Evolutionary conservation across 2,329 filamentous ascomycete species (phyloP), one percentile per base, ranked within the genome.

Genomic region (Venturiaceae sp.): DNA sequence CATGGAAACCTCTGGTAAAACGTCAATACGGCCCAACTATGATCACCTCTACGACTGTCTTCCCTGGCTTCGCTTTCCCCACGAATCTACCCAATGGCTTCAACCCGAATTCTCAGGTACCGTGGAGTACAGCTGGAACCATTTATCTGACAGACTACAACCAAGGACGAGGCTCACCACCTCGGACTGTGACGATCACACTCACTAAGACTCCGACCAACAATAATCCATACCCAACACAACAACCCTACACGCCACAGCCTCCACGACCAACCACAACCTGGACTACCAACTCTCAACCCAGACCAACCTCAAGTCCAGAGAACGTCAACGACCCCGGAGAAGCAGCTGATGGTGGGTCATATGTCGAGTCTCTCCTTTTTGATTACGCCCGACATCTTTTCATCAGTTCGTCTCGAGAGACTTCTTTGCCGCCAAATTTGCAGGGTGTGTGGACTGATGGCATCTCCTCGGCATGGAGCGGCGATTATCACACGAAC

Each of bases 371-470:
- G 55, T 72, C 69, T 2, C 68, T 83, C 0, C 71, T 82, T 3
- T 82, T 83, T 61, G 76, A 80, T 61, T 81, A 78, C 53, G 75
- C 74, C 4, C 74, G 78, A 6, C 77, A 83, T 57, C 71, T 84
- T 0, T 73, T 84, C 58, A 80, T 84, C 53, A 75, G 76, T 0
- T 80, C 79, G 0, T 81, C 78, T 3, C 73, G 82, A 2, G 66
- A 71, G 0, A 77, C 76, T 36, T 75, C 74, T 0, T 71, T 84
- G 0, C 82, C 82, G 0, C 72, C 81, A 0, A 84, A 83, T 58
- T 71, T 85, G 0, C 80, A 82, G 64, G 81, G 82, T 0, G 72
- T 74, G 19, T 84, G 82, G 82, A 76, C 75, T 4, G 74, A 79
- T 47, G 66, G 71, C 0, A 65, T 78, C 2, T 62, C 63, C 0